Percentiles rank a stretch among this genome's conserved stretches.
Evolutionary conservation across 768 basidiomycete genomes (phyloP).

Genomic region (Scleroderma citrinum): DNA sequence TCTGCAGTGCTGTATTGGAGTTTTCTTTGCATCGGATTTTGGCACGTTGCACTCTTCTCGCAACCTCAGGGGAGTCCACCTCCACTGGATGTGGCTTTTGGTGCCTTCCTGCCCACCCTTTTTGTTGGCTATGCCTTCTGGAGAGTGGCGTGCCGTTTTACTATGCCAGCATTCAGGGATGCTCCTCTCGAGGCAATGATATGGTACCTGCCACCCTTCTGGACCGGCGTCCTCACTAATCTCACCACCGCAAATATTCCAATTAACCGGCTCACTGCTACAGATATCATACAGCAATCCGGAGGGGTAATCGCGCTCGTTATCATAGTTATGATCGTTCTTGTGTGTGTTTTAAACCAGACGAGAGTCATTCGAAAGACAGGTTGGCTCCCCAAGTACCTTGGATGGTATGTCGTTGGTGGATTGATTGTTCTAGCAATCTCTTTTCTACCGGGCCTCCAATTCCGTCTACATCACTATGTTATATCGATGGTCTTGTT

Average conservation of each 20-base stretch:
- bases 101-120: constrained; percentile 68
- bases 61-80: constrained; percentile 66
- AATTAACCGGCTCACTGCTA: constrained; percentile 65
- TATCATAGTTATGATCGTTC: constrained; percentile 58
- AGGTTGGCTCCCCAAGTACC: constrained; percentile 74
- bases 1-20: constrained; percentile 68
- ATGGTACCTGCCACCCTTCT: constrained; percentile 72
- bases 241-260: constrained; percentile 68
- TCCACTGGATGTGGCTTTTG: constrained; percentile 64
- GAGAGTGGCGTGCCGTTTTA: constrained; percentile 69
- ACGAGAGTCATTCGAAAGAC: constrained; percentile 78
- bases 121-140: constrained; percentile 79
- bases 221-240: constrained; percentile 74
- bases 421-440: constrained; percentile 63
- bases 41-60: constrained; percentile 79
- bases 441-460: constrained; percentile 60
- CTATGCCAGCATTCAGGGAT: constrained; percentile 60
- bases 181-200: constrained; percentile 68
- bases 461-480: constrained; percentile 78
- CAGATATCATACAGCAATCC: constrained; percentile 57
- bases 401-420: constrained; percentile 66
- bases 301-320: constrained; percentile 67
- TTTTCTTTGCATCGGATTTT: constrained; percentile 78
- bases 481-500: constrained; percentile 69
- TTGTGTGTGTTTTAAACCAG: constrained; percentile 64